These are phyloP conservation scores for Diaporthe australafricana DNA, from an alignment of 2,329 filamentous ascomycete species.

Conservation along the genomic window DNA sequence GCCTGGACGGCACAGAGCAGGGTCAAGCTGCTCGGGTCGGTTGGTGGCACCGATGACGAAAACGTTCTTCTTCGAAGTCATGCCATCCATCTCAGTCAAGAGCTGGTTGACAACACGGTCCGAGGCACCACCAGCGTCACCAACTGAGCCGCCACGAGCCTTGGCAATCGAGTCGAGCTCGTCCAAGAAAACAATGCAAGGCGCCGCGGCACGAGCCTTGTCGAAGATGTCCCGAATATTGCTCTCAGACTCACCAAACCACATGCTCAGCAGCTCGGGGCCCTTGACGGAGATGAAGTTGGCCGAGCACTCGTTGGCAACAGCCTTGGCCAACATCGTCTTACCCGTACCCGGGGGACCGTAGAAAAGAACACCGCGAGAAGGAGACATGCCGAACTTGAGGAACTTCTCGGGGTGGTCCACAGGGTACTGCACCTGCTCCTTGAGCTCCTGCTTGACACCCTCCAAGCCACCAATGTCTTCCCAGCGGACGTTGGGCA, in stretches of 20 bases:
- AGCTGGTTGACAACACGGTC: constrained; percentile 99
- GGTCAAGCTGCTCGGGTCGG: constrained; percentile 97
- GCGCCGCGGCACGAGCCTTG: constrained; percentile 97
- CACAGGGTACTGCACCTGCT: constrained; percentile 98
- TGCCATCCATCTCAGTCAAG: constrained; percentile 91
- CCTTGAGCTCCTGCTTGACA: constrained; percentile 99
- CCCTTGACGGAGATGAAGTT: constrained; percentile 99
- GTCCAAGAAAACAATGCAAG: constrained; percentile 98
- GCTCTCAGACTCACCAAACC: constrained; percentile 99
- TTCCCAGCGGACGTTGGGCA: constrained; percentile 99
- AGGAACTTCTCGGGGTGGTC: constrained; percentile 99
- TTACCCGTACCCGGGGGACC: constrained; percentile 99
- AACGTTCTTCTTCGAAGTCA: constrained; percentile 99
- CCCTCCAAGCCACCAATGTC: constrained; percentile 98
- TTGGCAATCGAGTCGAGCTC: constrained; percentile 99
- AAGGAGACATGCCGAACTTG: constrained; percentile 98
- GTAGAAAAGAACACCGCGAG: constrained; percentile 98
- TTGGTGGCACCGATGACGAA: constrained; percentile 99
- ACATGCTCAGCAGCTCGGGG: constrained; percentile 98
- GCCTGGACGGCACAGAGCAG: constrained; percentile 95
- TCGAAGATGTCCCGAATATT: constrained; percentile 99
- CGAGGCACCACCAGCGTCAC: constrained; percentile 96
- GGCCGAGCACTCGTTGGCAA: constrained; percentile 98
- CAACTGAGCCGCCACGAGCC: constrained; percentile 95
- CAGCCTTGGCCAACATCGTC: constrained; percentile 98